Conservation (phyloP, 345 rosid species). For the Linum lewisii region DNA sequence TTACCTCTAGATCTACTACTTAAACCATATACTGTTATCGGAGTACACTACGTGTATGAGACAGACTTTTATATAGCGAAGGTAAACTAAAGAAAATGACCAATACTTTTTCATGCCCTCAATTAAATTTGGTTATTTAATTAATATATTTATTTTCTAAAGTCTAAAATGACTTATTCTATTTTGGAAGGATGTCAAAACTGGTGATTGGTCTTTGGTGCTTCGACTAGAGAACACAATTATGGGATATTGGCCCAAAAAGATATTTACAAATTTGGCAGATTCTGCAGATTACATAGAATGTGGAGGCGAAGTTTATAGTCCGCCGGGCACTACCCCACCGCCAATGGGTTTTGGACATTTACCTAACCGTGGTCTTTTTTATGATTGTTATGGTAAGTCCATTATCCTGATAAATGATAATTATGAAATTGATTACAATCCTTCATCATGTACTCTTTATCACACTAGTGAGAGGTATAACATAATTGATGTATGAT, state of each 20-base stretch:
- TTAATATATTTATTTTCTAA: no score
- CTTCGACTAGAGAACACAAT: not conserved
- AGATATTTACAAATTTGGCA: not conserved
- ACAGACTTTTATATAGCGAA: not conserved
- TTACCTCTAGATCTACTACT: no score
- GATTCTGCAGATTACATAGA: not conserved
- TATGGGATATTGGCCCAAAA: not conserved
- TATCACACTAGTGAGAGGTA: no score
- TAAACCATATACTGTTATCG: no score
- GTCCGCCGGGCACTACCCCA: not conserved
- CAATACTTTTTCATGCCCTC: not conserved
- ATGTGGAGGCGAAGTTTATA: conserved; percentile 1
- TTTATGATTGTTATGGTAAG: no score
- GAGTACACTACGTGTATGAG: not conserved
- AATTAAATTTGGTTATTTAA: not conserved
- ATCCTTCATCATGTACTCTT: no score
- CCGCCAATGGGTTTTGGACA: not conserved
- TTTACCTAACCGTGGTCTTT: no score
- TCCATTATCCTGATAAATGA: no score
- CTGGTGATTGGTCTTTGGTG: not conserved
- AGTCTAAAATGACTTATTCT: not conserved
- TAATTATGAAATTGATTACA: no score
- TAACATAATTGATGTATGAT: no score
- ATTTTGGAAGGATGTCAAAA: not conserved
- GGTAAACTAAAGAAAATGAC: not conserved